Evolutionary conservation across 2,329 filamentous ascomycete genomes (phyloP), one percentile per base, ranked within the genome.

Genomic region (Colletotrichum nymphaeae): DNA sequence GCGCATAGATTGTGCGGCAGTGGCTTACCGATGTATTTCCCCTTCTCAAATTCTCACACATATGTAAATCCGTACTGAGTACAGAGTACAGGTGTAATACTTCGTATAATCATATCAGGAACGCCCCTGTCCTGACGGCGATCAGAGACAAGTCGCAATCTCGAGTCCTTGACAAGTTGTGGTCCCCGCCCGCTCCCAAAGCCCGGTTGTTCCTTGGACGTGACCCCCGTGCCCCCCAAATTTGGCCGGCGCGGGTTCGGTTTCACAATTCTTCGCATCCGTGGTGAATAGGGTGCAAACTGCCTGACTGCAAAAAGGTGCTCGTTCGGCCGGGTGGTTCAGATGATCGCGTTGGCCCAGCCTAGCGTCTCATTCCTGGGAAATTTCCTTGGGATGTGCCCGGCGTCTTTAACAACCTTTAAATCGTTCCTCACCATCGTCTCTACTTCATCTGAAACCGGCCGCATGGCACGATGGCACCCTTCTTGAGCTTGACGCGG

Each of bases 131-230:
- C 56, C 60, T 62, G 70, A 64, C 70, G 70, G 64, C 70, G 70
- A 73, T 73, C 70, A 70, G 67, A 66, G 67, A 70, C 70, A 66
- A 62, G 67, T 73, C 70, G 24, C 60, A 73, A 73, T 73, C 67
- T 73, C 11, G 11, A 35, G 32, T 12, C 32, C 32, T 35, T 69
- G 70, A 65, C 60, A 73, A 65, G 67, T 69, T 64, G 59, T 14
- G 6, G 19, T 60, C 22, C 32, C 67, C 42, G 35, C 46, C 60
- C 70, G 52, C 60, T 62, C 12, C 35, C 28, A 30, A 30, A 35
- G 59, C 53, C 63, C 58, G 30, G 55, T 53, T 58, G 30, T 60
- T 35, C 53, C 58, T 37, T 56, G 24, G 28, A 26, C 16, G 26
- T 32, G 28, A 4, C 5, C 42, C 67, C 69, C 42, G 26, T 56